Conservation (phyloP, 1,284 basidiomycete species). For the Pulveroboletus sp. region DNA sequence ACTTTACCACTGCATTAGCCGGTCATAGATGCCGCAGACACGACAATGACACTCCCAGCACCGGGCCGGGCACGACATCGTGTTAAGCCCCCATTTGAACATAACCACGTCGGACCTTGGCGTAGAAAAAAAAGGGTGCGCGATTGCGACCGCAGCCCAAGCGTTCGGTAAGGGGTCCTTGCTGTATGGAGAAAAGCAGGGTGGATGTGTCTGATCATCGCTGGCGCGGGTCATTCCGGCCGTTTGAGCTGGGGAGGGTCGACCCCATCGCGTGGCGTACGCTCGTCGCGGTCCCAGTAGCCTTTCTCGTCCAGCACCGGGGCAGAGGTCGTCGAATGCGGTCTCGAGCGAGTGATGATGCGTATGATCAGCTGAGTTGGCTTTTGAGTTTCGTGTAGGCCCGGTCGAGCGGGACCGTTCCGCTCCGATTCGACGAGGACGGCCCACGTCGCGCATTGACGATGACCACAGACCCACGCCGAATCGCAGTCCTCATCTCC, state of each 20-base stretch:
- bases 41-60: background rate
- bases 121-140: no score
- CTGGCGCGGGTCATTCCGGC: background rate
- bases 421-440: no score
- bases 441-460: background rate
- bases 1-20: background rate
- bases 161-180: background rate
- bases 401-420: background rate
- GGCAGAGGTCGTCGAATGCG: background rate
- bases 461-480: constrained; percentile 24
- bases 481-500: constrained; percentile 69
- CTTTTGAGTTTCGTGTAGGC: constrained; percentile 3
- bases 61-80: background rate
- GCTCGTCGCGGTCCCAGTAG: background rate
- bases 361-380: no score
- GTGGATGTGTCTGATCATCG: constrained; percentile 1
- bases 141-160: no score
- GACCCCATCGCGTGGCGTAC: background rate
- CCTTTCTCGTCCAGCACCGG: background rate
- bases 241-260: no score
- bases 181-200: constrained; percentile 7
- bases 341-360: background rate
- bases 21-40: background rate
- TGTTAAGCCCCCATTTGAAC: constrained; percentile 17
- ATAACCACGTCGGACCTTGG: background rate